phyloP scores from a whole-genome alignment of 1,284 basidiomycete species.

The Stygiomarasmius scandens region DNA sequence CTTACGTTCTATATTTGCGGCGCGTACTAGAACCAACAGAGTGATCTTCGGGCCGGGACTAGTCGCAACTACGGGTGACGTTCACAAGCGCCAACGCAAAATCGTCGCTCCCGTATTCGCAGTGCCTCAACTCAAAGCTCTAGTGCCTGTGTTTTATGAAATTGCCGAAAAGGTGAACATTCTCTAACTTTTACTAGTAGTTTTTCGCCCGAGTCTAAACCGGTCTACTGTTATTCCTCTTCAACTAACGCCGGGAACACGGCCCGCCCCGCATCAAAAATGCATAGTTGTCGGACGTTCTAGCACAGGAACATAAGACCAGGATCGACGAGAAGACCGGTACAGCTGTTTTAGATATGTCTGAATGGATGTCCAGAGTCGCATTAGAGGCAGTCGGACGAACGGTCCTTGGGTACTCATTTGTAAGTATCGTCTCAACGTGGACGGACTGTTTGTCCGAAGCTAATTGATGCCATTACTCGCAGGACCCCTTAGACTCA shows the following conservation, averaged over 20 bases:
- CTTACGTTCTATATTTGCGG: background rate
- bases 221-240: no score
- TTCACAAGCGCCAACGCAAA: slow-evolving; percentile 52
- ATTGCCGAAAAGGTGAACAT: slow-evolving; percentile 43
- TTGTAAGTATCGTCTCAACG: slow-evolving; percentile 23
- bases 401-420: slow-evolving; percentile 53
- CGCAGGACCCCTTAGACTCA: slow-evolving; percentile 43
- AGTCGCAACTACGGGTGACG: slow-evolving; percentile 41
- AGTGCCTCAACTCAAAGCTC: slow-evolving; percentile 43
- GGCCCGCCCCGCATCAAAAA: background rate
- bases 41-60: slow-evolving; percentile 40
- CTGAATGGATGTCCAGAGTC: slow-evolving; percentile 52
- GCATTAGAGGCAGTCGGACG: slow-evolving; percentile 55
- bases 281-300: slow-evolving; percentile 29
- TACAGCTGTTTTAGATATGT: slow-evolving; percentile 43
- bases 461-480: background rate
- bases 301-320: slow-evolving; percentile 26
- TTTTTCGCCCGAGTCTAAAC: no score
- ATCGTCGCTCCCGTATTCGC: slow-evolving; percentile 54
- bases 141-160: slow-evolving; percentile 49
- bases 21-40: slow-evolving; percentile 30
- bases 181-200: no score
- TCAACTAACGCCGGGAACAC: no score
- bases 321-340: slow-evolving; percentile 17
- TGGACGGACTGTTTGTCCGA: no score